Percentiles rank a stretch among this genome's conserved stretches.
Evolutionary conservation across 1,139 yeast genomes (phyloP).

Genomic region (Blastobotrys ciferrii): DNA sequence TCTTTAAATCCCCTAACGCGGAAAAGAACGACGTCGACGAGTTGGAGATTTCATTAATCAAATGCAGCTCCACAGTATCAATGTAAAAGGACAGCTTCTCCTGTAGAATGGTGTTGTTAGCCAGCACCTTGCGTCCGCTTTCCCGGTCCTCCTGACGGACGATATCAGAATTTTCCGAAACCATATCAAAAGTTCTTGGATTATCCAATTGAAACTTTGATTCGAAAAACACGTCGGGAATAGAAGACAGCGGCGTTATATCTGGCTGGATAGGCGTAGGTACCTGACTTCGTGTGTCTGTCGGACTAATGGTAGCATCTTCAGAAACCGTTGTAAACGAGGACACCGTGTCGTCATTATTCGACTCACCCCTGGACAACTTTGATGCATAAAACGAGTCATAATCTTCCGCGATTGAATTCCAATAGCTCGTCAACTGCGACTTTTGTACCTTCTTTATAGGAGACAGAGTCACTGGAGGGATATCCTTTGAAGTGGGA

Average conservation of each 20-base stretch:
- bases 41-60: constrained; percentile 78
- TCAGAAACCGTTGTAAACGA: constrained; percentile 2
- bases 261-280: constrained; percentile 14
- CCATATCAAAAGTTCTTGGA: constrained; percentile 77
- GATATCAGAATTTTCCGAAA: constrained; percentile 55
- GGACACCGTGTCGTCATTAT: constrained; percentile 6
- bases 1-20: constrained; percentile 74
- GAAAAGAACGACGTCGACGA: constrained; percentile 83
- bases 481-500: constrained; percentile 82
- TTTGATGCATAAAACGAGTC: constrained; percentile 30
- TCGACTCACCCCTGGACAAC: constrained; percentile 7
- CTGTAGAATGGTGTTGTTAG: constrained; percentile 61
- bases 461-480: constrained; percentile 71
- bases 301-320: background rate
- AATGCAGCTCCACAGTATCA: constrained; percentile 78
- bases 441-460: constrained; percentile 50
- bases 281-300: background rate
- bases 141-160: constrained; percentile 15
- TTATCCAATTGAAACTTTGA: constrained; percentile 78
- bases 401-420: constrained; percentile 52
- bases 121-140: constrained; percentile 31
- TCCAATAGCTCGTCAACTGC: constrained; percentile 49
- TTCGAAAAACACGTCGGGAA: constrained; percentile 70
- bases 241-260: constrained; percentile 37
- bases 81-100: constrained; percentile 79